Evolutionary conservation across 176 grass and related monocot genomes (phyloP).

Genomic region (Paspalum notatum): DNA sequence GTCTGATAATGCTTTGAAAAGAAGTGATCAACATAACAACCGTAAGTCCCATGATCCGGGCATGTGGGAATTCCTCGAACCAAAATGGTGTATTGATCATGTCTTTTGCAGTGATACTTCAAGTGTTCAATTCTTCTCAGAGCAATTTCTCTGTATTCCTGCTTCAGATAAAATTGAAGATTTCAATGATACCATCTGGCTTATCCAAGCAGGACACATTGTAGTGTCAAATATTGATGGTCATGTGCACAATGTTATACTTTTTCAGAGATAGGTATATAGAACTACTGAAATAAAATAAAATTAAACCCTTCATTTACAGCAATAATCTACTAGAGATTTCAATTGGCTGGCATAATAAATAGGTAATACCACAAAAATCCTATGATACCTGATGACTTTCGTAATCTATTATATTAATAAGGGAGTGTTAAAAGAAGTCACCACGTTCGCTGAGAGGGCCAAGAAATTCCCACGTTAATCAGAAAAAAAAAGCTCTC

Average conservation of each 20-base stretch:
- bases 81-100: constrained; percentile 81
- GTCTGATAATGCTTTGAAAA: constrained; percentile 80
- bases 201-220: background rate
- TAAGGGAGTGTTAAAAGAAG: too few relatives aligned
- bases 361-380: background rate
- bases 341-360: background rate
- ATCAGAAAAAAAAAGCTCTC: too few relatives aligned
- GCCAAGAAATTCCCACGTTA: too few relatives aligned
- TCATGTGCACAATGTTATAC: background rate
- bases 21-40: constrained; percentile 78
- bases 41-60: constrained; percentile 62
- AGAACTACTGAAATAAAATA: background rate
- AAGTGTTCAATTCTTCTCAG: constrained; percentile 61
- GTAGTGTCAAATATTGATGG: background rate
- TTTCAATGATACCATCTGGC: background rate
- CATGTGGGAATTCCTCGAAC: constrained; percentile 78
- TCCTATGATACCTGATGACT: background rate
- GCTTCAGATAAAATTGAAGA: constrained; percentile 36
- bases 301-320: background rate
- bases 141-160: constrained; percentile 72
- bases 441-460: too few relatives aligned
- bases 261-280: background rate
- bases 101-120: constrained; percentile 52
- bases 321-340: background rate
- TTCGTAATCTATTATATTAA: too few relatives aligned